These are phyloP conservation scores for Zygotorulaspora mrakii DNA, from an alignment of 1,139 yeast genomes.

Conservation along the genomic window DNA sequence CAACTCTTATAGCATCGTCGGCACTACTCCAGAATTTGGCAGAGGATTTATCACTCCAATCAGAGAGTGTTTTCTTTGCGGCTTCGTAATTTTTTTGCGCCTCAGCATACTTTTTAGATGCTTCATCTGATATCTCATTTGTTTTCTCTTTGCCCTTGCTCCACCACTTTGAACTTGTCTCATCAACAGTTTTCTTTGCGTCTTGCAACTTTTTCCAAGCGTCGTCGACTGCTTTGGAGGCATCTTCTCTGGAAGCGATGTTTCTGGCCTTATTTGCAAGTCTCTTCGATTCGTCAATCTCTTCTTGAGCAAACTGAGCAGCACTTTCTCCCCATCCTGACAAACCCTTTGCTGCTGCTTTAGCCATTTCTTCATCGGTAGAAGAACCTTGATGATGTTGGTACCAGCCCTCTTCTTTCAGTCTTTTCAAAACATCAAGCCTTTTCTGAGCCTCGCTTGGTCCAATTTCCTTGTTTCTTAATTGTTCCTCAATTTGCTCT, in stretches of 20 bases:
- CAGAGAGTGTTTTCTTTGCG: constrained; percentile 30
- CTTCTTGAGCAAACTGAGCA: constrained; percentile 41
- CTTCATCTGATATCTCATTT: constrained; percentile 25
- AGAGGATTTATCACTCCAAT: constrained; percentile 30
- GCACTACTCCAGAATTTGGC: constrained; percentile 34
- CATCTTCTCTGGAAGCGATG: constrained; percentile 17
- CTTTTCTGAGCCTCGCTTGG: constrained; percentile 29
- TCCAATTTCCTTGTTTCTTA: constrained; percentile 23
- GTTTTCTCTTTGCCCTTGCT: constrained; percentile 24
- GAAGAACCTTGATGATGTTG: constrained; percentile 20
- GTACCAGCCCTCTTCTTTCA: constrained; percentile 31
- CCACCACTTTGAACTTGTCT: constrained; percentile 37
- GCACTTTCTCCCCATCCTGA: constrained; percentile 48
- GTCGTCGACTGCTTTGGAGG: constrained; percentile 20
- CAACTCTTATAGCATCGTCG: constrained; percentile 30
- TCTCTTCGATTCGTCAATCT: constrained; percentile 35
- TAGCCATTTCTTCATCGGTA: constrained; percentile 33
- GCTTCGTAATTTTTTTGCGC: constrained; percentile 36
- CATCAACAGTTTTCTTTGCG: constrained; percentile 36
- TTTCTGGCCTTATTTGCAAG: constrained; percentile 11
- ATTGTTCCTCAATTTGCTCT: constrained; percentile 39
- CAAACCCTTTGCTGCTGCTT: constrained; percentile 36
- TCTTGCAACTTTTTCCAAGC: constrained; percentile 27
- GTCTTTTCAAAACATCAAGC: constrained; percentile 25
- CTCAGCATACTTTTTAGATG: constrained; percentile 35